These are phyloP conservation scores for Salix exigua DNA, from an alignment of 345 rosid genomes.

Conservation along the genomic window DNA sequence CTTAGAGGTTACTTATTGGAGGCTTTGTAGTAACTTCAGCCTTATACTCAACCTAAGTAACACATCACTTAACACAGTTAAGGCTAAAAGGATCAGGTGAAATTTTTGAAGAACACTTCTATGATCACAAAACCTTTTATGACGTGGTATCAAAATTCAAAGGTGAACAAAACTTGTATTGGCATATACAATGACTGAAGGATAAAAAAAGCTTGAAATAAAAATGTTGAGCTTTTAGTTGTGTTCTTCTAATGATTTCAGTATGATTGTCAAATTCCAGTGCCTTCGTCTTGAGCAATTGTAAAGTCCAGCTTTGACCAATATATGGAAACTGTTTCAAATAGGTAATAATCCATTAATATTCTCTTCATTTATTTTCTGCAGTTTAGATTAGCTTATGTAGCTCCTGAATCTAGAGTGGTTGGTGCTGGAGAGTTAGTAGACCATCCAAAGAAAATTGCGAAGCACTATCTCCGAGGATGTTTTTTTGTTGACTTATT, in stretches of 20 bases:
- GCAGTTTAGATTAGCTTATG: constrained; percentile 85
- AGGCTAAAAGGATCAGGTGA: not conserved
- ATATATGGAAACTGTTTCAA: not conserved
- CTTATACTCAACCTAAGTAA: not conserved
- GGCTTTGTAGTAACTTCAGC: not conserved
- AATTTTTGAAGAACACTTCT: not conserved
- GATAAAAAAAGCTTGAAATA: not conserved
- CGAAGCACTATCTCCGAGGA: constrained; percentile 53
- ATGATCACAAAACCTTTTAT: not conserved
- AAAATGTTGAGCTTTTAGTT: not conserved
- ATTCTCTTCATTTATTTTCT: constrained; percentile 12
- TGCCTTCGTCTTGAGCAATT: not conserved
- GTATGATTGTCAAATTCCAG: not conserved
- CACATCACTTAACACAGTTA: not conserved
- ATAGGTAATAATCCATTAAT: not conserved
- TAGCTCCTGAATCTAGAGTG: constrained; percentile 77
- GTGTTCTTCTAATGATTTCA: not conserved
- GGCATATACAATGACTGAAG: not conserved
- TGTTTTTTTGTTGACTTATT: constrained; percentile 56
- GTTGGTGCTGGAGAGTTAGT: constrained; percentile 88
- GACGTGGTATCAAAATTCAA: not conserved
- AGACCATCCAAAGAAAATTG: constrained; percentile 74
- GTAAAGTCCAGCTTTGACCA: not conserved
- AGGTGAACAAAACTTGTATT: not conserved
- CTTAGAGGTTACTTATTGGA: not conserved